Conservation (phyloP, 2,329 filamentous ascomycete genomes). For the Passalora sequoiae region DNA sequence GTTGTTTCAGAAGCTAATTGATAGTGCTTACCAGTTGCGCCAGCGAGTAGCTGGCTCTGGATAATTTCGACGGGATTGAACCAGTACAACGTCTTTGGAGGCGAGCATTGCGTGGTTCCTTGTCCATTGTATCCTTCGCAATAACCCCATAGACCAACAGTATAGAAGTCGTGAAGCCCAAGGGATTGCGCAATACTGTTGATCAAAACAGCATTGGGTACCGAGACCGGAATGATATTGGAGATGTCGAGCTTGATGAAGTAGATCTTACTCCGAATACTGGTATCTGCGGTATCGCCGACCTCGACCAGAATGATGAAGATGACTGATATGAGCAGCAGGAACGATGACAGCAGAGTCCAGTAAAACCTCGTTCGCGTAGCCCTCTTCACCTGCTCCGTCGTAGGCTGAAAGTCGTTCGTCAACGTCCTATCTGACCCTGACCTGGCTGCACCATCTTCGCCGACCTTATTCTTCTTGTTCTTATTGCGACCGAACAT, state of each 20-base stretch:
- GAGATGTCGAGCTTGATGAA: conserved; percentile 81
- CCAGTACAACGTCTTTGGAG: conserved; percentile 69
- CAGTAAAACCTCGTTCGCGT: conserved; percentile 55
- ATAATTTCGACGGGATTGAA: conserved; percentile 86
- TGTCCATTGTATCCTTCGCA: conserved; percentile 77
- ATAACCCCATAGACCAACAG: conserved; percentile 85
- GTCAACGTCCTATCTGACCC: conserved; percentile 28
- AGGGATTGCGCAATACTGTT: conserved; percentile 83
- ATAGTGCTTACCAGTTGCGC: conserved; percentile 61
- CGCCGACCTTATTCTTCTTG: conserved; percentile 5
- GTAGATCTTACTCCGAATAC: conserved; percentile 65
- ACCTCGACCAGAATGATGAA: conserved; percentile 78
- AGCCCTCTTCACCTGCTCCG: conserved; percentile 42
- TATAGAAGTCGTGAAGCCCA: conserved; percentile 90
- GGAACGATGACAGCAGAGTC: conserved; percentile 59
- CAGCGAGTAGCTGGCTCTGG: conserved; percentile 70
- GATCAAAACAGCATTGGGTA: conserved; percentile 68
- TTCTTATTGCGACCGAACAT: conserved; percentile 33
- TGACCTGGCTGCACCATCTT: conserved; percentile 13
- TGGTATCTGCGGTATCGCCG: conserved; percentile 61
- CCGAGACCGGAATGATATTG: conserved; percentile 68
- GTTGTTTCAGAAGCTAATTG: background rate
- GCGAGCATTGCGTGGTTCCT: conserved; percentile 72
- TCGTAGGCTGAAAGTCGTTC: conserved; percentile 29
- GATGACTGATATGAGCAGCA: conserved; percentile 68